Evolutionary conservation across 2,329 filamentous ascomycete genomes (phyloP).

Genomic region (Hypoxylon rubiginosum): DNA sequence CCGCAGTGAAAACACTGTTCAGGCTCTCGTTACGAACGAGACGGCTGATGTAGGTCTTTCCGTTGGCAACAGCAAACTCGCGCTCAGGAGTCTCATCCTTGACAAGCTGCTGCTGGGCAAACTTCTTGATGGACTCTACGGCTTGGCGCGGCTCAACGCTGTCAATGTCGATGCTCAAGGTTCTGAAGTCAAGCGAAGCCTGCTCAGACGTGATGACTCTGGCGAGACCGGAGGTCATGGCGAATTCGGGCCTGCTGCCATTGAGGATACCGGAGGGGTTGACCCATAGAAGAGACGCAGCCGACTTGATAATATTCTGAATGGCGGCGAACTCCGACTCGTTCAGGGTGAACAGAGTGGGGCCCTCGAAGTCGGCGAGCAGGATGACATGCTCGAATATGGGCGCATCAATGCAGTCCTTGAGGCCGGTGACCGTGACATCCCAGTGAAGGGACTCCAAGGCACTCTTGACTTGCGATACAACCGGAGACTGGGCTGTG

Average conservation of each 20-base stretch:
- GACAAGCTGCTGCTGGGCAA: slow-evolving; percentile 31
- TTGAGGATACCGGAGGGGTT: slow-evolving; percentile 44
- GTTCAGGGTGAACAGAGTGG: slow-evolving; percentile 47
- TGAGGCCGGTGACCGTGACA: slow-evolving; percentile 15
- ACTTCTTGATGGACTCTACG: slow-evolving; percentile 29
- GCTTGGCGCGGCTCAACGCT: slow-evolving; percentile 24
- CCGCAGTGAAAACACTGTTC: slow-evolving; percentile 38
- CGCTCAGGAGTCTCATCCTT: slow-evolving; percentile 37
- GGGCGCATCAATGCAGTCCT: slow-evolving; percentile 21
- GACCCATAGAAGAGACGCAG: slow-evolving; percentile 50
- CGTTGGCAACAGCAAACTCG: slow-evolving; percentile 42
- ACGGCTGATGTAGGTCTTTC: slow-evolving; percentile 46
- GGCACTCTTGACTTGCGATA: slow-evolving; percentile 18
- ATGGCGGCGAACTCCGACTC: slow-evolving; percentile 47
- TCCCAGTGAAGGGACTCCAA: slow-evolving; percentile 31
- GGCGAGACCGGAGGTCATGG: slow-evolving; percentile 47
- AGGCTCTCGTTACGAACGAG: slow-evolving; percentile 40
- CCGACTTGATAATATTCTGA: slow-evolving; percentile 43
- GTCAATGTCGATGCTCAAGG: slow-evolving; percentile 43
- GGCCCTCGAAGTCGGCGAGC: slow-evolving; percentile 48
- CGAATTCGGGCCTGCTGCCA: slow-evolving; percentile 45
- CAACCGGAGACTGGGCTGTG: slow-evolving; percentile 14
- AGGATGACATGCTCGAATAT: slow-evolving; percentile 46
- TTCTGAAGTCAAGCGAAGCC: slow-evolving; percentile 46
- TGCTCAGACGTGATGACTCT: slow-evolving; percentile 46